Conservation (phyloP, 2,329 filamentous ascomycete species). For the Penicillium glabrum region DNA sequence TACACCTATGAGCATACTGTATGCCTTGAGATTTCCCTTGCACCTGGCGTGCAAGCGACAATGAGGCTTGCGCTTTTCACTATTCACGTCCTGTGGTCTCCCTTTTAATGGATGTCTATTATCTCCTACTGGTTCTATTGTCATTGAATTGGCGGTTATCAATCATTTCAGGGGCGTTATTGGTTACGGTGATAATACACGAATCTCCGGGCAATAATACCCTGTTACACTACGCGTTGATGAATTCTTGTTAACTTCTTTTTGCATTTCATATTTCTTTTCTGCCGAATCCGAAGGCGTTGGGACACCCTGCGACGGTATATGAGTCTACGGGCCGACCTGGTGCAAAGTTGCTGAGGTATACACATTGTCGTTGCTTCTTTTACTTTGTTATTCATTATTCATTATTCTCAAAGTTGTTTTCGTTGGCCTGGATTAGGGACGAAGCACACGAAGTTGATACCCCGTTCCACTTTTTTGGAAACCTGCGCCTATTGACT, state of each 20-base stretch:
- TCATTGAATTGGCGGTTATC: conserved; percentile 18
- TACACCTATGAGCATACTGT: not conserved
- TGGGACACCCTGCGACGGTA: conserved; percentile 23
- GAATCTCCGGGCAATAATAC: conserved; percentile 44
- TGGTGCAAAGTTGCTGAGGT: conserved; percentile 12
- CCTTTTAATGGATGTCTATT: conserved; percentile 6
- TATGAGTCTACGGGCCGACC: conserved; percentile 20
- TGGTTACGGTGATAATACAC: conserved; percentile 42
- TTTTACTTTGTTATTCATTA: not conserved
- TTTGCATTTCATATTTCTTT: not conserved
- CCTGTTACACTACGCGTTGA: conserved; percentile 30
- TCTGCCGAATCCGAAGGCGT: conserved; percentile 17
- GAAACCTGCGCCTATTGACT: conserved; percentile 3
- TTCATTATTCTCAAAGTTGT: not conserved
- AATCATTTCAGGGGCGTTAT: conserved; percentile 27
- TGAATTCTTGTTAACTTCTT: conserved; percentile 8
- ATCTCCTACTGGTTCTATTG: conserved; percentile 8
- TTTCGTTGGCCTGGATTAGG: conserved; percentile 11
- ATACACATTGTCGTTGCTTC: conserved; percentile 9
- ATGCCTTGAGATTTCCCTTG: not conserved
- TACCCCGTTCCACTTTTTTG: conserved; percentile 14
- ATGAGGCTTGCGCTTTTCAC: not conserved
- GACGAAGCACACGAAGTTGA: conserved; percentile 22
- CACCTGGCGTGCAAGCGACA: conserved; percentile 10
- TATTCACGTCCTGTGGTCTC: not conserved